Conservation (phyloP, 2,329 filamentous ascomycete genomes). For the Monilinia aucupariae region DNA sequence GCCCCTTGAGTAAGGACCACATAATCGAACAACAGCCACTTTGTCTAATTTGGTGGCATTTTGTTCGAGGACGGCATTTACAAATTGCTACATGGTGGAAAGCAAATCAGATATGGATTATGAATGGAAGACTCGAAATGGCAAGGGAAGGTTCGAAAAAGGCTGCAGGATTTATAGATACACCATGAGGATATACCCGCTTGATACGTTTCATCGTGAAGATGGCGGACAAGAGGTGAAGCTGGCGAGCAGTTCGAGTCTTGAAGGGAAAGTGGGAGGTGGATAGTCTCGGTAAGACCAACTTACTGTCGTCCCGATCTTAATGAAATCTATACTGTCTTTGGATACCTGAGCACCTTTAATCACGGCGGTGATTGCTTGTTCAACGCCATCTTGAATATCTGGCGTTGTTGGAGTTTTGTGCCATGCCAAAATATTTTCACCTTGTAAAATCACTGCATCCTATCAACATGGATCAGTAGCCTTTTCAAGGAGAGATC, state of each 20-base stretch:
- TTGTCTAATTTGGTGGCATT: slow-evolving; percentile 45
- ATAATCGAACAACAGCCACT: slow-evolving; percentile 49
- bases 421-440: slow-evolving; percentile 38
- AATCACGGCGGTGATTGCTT: slow-evolving; percentile 43
- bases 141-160: not conserved
- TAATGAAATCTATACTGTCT: slow-evolving; percentile 42
- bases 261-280: not conserved
- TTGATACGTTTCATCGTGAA: not conserved
- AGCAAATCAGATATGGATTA: not conserved
- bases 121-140: not conserved
- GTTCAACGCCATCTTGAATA: slow-evolving; percentile 45
- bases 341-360: slow-evolving; percentile 37
- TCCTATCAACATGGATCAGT: slow-evolving; percentile 17
- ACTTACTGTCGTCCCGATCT: slow-evolving; percentile 40
- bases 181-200: not conserved
- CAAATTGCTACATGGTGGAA: slow-evolving; percentile 38
- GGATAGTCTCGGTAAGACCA: not conserved
- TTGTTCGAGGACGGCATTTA: slow-evolving; percentile 47
- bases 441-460: slow-evolving; percentile 28
- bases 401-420: slow-evolving; percentile 48
- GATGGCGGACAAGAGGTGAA: not conserved
- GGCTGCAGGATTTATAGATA: not conserved
- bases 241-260: too few species aligned
- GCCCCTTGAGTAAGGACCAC: slow-evolving; percentile 43
- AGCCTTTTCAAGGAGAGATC: not conserved